Base-by-base conservation (phyloP, 805 yeast species). In the Saturnispora sekii region DNA sequence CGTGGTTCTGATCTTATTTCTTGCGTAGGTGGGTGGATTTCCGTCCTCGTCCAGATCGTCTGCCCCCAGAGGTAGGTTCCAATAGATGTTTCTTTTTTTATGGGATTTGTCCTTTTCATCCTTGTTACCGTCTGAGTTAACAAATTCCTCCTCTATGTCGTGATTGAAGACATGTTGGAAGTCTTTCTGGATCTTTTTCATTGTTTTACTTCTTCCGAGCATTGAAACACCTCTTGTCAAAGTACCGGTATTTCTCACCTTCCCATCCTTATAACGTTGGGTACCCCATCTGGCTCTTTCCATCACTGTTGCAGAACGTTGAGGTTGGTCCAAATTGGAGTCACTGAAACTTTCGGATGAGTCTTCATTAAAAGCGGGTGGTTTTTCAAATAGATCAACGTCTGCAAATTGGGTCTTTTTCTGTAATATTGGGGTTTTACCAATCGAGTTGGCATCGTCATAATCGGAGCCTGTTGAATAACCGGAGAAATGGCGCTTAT, bases 1-100 rank as follows among this genome's bases (percentile, higher is more conserved):
- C 2, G 98, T 87, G 0, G 97, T 88, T 67, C 97, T 78, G 53
- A 93, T 86, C 62, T 93, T 89, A 68, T 90, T 90, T 56, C 96
- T 74, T 10, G 94, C 79, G 58, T 84, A 90, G n/a, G 63, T 59
- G 0, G 70, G 68, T 32, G 74, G 71, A 11, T 82, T 81, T 1
- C 79, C 72, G 57, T 77, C 78, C 21, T 53, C 57, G 48, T 79
- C 81, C 16, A 76, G 41, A 60, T 71, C 63, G 32, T 73, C 73
- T 17, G 71, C 76, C 1, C 93, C 88, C 26, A 84, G 60, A 2
- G 69, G 67, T 54, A 73, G 57, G 57, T 84, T 83, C 66, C 79
- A 73, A 46, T 72, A 81, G 12, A 82, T 63, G 2, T 73, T 60
- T 58, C 89, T 67, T 35, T 52, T 56, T 17, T 55, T 55, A 33